A percentile compares a stretch with the other conserved stretches of the same genome.
These are phyloP conservation scores for Cordyceps cateniannulata DNA, from an alignment of 2,329 filamentous ascomycete genomes.

Conservation along the genomic window DNA sequence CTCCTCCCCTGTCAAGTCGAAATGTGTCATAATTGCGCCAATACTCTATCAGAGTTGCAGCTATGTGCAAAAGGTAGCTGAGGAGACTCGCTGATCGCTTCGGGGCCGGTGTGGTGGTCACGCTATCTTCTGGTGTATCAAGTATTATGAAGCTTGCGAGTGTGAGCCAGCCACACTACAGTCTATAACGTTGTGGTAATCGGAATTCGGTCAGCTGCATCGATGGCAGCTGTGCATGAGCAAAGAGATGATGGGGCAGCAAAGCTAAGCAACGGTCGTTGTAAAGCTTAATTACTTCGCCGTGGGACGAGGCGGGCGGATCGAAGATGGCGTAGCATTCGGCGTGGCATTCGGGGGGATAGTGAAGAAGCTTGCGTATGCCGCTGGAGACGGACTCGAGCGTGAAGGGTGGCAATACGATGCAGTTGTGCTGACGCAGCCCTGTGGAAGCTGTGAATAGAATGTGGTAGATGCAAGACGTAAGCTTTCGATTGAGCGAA, in stretches of 20 bases:
- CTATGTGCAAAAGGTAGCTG: background rate
- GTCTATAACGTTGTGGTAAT: background rate
- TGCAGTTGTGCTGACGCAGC: conserved; percentile 6
- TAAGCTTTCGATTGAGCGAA: conserved; percentile 1
- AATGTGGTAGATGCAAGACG: conserved; percentile 6
- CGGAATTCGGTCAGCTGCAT: background rate
- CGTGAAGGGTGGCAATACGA: background rate
- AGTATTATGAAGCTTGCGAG: background rate
- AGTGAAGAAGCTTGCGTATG: conserved; percentile 2
- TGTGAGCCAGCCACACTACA: conserved; percentile 4
- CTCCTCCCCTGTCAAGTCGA: conserved; percentile 24
- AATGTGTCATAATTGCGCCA: conserved; percentile 23
- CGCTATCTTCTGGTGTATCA: background rate
- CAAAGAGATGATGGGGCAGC: background rate
- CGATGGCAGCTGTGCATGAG: background rate
- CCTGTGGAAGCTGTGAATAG: background rate
- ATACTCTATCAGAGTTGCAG: background rate
- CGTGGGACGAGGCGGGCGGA: background rate
- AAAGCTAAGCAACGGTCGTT: background rate
- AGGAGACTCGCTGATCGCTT: background rate
- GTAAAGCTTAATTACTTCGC: background rate
- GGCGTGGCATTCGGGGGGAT: background rate
- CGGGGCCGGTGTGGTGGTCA: background rate
- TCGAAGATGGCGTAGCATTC: background rate
- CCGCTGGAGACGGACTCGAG: background rate